Percentiles rank a stretch among this genome's conserved stretches.
Conservation (phyloP, 2,329 filamentous ascomycete species). For the Nigrograna mackinnonii region DNA sequence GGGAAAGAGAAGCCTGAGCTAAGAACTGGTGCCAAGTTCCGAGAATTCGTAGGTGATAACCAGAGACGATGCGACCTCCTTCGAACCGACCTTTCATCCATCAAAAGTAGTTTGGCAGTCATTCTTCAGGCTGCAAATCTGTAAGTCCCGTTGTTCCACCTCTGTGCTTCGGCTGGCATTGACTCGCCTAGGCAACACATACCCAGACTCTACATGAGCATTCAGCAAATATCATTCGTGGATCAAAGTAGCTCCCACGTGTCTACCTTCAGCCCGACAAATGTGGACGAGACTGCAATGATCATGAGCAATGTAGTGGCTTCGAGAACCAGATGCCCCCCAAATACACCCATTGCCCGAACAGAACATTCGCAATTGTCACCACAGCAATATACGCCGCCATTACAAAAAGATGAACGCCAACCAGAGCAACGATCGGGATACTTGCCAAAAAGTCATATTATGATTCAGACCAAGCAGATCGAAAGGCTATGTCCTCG, state of each 20-base stretch:
- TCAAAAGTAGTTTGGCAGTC: not conserved
- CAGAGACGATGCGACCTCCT: not conserved
- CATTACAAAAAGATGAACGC: too few species aligned
- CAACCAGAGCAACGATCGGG: too few species aligned
- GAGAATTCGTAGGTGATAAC: constrained; percentile 3
- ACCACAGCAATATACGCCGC: too few species aligned
- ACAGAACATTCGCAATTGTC: too few species aligned
- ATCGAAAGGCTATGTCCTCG: not conserved
- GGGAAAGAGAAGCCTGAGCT: not conserved
- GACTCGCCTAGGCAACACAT: not conserved
- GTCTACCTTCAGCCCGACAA: too few species aligned
- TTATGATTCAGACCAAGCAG: not conserved
- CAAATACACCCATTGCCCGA: too few species aligned
- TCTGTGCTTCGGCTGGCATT: not conserved
- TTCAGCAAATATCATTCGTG: constrained; percentile 1
- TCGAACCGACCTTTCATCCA: not conserved
- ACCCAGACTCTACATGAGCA: not conserved
- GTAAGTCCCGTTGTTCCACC: not conserved
- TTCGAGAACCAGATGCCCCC: too few species aligned
- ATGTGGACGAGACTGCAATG: too few species aligned
- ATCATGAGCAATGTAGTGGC: too few species aligned
- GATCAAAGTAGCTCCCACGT: too few species aligned
- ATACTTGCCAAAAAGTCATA: too few species aligned
- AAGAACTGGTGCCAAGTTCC: not conserved
- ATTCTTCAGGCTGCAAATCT: not conserved